A percentile compares a stretch with the other conserved stretches of the same genome.
These are phyloP conservation scores for Adansonia madagascariensis DNA, from an alignment of 441 rosid genomes.

Conservation along the genomic window DNA sequence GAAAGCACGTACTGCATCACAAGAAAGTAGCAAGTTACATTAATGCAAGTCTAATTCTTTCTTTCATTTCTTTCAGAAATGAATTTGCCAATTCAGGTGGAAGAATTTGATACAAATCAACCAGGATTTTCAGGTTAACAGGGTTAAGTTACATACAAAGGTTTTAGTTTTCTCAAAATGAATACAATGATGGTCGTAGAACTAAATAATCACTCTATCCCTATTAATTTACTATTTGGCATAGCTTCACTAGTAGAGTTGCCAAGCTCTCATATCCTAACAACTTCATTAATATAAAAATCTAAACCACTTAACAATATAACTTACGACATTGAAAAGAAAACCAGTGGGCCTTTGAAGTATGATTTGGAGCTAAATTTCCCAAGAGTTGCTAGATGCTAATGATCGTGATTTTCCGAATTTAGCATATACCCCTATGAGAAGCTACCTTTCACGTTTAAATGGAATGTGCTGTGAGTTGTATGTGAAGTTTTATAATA, in stretches of 20 bases:
- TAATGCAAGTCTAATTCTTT: conserved; percentile 19
- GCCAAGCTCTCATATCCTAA: neutral
- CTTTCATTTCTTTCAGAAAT: neutral
- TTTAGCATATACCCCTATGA: neutral
- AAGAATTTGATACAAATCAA: neutral
- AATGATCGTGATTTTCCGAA: neutral
- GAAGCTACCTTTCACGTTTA: neutral
- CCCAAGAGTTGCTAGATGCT: neutral
- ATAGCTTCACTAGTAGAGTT: neutral
- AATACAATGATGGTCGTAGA: neutral
- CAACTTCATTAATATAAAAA: neutral
- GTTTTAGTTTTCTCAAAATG: neutral
- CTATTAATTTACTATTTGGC: neutral
- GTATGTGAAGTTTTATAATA: neutral
- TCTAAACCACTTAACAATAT: neutral
- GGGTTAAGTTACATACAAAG: neutral
- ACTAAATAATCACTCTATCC: neutral
- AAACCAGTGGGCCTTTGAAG: neutral
- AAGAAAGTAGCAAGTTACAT: conserved; percentile 20
- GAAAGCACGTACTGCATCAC: conserved; percentile 15
- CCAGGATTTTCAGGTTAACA: neutral
- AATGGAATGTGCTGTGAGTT: neutral
- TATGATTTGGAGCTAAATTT: neutral
- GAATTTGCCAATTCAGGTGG: neutral
- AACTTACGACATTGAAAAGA: neutral